Evolutionary conservation across 495 filamentous ascomycete species (phyloP).

Genomic region (Tuber calosporum): DNA sequence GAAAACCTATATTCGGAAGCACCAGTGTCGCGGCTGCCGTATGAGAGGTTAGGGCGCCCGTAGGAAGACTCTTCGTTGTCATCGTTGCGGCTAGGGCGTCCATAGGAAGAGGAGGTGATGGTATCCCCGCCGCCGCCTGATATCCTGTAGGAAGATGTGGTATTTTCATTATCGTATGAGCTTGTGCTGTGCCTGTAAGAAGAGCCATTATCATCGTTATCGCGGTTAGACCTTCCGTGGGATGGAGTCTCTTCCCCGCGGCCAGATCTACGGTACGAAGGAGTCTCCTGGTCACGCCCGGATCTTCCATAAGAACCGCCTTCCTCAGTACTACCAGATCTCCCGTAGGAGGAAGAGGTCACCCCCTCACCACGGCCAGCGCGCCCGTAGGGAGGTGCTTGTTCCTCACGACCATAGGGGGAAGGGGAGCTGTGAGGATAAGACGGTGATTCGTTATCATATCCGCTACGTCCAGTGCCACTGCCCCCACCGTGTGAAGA

Average conservation of each 20-base stretch:
- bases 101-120: not conserved
- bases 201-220: constrained; percentile 6
- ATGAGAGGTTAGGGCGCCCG: not conserved
- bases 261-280: constrained; percentile 2
- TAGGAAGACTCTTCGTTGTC: constrained; percentile 11
- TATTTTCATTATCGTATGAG: not conserved
- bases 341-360: not conserved
- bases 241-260: constrained; percentile 8
- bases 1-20: not conserved
- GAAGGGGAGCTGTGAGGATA: not conserved
- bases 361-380: not conserved
- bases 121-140: not conserved
- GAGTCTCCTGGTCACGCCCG: not conserved
- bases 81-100: not conserved
- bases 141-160: not conserved
- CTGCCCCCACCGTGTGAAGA: constrained; percentile 6
- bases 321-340: not conserved
- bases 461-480: not conserved
- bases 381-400: not conserved
- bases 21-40: not conserved
- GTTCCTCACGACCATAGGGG: constrained; percentile 17
- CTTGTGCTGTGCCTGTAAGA: constrained; percentile 10
- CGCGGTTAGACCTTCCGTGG: constrained; percentile 8
- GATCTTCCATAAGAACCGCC: not conserved
- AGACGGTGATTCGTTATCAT: not conserved